phyloP scores from a whole-genome alignment of 805 yeast species.

The Sugiyamaella chiloensis region DNA sequence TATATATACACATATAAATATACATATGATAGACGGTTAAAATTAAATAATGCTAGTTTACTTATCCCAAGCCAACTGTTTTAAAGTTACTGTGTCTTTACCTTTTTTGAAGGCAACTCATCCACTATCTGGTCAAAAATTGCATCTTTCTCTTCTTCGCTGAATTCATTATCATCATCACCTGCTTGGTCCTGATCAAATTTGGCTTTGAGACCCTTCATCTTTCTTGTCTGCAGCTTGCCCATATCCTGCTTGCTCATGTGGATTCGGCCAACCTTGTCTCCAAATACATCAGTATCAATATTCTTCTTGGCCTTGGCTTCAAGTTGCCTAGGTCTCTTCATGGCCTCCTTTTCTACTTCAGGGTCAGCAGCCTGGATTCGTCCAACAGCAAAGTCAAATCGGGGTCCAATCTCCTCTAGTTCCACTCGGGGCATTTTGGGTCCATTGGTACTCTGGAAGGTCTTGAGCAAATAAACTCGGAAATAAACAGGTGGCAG shows the following conservation, averaged over 20 bases:
- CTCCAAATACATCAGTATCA: constrained; percentile 85
- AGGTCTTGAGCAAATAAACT: constrained; percentile 82
- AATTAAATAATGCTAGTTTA: not conserved
- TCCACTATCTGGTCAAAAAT: constrained; percentile 14
- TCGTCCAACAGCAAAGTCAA: constrained; percentile 91
- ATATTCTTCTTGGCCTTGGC: constrained; percentile 86
- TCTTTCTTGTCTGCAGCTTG: constrained; percentile 92
- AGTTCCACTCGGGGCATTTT: constrained; percentile 91
- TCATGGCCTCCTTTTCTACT: constrained; percentile 83
- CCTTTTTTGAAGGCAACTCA: constrained; percentile 19
- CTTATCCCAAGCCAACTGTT: not conserved
- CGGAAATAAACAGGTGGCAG: constrained; percentile 85
- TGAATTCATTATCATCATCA: constrained; percentile 38
- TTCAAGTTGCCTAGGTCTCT: constrained; percentile 75
- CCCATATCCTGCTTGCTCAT: constrained; percentile 92
- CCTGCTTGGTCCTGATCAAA: constrained; percentile 69
- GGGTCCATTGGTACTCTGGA: constrained; percentile 63
- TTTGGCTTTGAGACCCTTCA: constrained; percentile 92
- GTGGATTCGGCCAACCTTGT: constrained; percentile 93
- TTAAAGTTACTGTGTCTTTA: constrained; percentile 4
- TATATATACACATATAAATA: no score
- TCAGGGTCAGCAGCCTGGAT: constrained; percentile 78
- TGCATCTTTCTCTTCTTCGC: constrained; percentile 13
- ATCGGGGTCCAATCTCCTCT: constrained; percentile 92
- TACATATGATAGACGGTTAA: no score